Base-by-base conservation (phyloP, 2,329 filamentous ascomycete genomes). In the Tolypocladium capitatum region DNA sequence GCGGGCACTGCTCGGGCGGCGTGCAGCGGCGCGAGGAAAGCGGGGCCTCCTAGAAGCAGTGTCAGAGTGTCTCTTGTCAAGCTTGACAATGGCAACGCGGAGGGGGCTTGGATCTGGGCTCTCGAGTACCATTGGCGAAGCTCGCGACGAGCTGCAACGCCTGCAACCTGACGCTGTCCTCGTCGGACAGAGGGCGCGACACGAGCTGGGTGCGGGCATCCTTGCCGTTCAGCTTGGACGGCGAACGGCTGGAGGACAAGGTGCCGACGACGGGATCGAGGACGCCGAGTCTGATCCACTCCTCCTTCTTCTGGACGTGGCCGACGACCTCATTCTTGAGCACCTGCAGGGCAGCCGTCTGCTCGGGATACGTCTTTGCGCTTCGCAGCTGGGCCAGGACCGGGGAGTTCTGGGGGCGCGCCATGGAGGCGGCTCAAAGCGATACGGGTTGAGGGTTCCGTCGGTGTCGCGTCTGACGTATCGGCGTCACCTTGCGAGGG, bases 261-360 rank as follows among this genome's bases (percentile, higher is more conserved):
- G 70, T 71, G 56, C 61, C 67, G 58, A 72, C 73, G 48, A 74
- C 69, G 32, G 76, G 74, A 46, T 78, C 74, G 43, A 92, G 66
- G 28, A 86, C 72, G 18, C 90, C 90, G 47, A 78, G 69, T 49
- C 72, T 72, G 36, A 96, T 74, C 72, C 83, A 90, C 48, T 79
- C 67, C 65, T 91, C 84, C 67, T 98, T 98, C 63, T 83, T 83
- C 63, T 91, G 82, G 32, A 84, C 76, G 64, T 97, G 88, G 24
- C 92, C 92, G 51, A 95, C 81, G 43, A 94, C 76, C 53, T 92
- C 85, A 64, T 95, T 92, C 70, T 95, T 97, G 30, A 98, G 70
- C 38, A 74, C 72, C 54, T 82, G 80, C 41, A 96, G 73, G 45
- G 81, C 77, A 27, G 72, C 68, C 36, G 77, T 68, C 56, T 77